Evolutionary conservation across 768 basidiomycete genomes (phyloP).

Genomic region (Rhodotorula paludigena): DNA sequence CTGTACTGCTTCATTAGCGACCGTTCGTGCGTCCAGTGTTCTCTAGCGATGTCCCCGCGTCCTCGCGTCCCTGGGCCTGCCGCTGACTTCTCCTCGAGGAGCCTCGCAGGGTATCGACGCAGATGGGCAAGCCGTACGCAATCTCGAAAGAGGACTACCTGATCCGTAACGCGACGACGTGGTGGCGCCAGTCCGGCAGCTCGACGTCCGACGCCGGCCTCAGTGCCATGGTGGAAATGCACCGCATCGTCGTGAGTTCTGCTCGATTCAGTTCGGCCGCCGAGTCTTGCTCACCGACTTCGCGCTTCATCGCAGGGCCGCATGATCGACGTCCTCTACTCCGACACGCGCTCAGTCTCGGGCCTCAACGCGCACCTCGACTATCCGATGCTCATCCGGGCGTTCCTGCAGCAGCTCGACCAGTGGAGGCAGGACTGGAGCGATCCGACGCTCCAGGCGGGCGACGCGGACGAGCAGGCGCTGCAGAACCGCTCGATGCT

Average conservation of each 20-base stretch:
- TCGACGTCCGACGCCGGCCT: conserved; percentile 63
- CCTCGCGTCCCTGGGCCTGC: no score
- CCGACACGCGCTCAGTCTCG: conserved; percentile 61
- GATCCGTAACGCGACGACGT: conserved; percentile 72
- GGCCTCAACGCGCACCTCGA: conserved; percentile 80
- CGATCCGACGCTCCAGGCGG: neutral
- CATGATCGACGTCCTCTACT: conserved; percentile 84
- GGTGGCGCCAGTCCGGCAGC: conserved; percentile 66
- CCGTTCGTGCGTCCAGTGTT: conserved; percentile 26
- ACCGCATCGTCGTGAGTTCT: conserved; percentile 57
- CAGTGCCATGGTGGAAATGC: conserved; percentile 56
- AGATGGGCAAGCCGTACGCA: conserved; percentile 93
- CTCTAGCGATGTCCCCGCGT: no score
- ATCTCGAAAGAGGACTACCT: conserved; percentile 83
- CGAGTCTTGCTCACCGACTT: neutral
- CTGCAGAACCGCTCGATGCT: neutral
- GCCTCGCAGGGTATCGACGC: conserved; percentile 57
- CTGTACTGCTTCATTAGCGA: conserved; percentile 51
- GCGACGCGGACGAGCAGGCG: conserved; percentile 2
- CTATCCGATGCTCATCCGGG: conserved; percentile 75
- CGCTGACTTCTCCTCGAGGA: no score
- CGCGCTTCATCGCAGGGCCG: conserved; percentile 44
- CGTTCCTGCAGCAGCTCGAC: conserved; percentile 71
- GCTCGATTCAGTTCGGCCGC: neutral
- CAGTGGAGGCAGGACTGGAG: conserved; percentile 59